Base-by-base conservation (phyloP, 1,284 basidiomycete species). In the Thecaphora frezii region DNA sequence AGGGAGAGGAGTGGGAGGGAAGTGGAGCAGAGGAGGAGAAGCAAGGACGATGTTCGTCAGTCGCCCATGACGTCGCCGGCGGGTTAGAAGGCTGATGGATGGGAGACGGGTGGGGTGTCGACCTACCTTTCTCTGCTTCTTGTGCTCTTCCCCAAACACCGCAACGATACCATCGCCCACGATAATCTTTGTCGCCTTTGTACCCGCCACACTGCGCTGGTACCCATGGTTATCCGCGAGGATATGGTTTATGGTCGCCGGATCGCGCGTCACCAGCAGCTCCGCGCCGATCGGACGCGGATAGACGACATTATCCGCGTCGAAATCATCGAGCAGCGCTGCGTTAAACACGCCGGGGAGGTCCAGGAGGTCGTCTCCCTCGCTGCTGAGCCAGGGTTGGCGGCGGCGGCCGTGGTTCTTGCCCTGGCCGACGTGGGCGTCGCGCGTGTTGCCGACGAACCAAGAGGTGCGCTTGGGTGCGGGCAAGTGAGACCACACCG, bases 101-200 rank as follows among this genome's bases (percentile, higher is more conserved):
- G 28, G 13, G 28, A 13, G 28, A 13, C 7, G 28, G 28, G 28
- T 5, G 28, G 28, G 28, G 28, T 5, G 13, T 28, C 13, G 28
- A 28, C 28, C 13, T 28, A 36, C 33, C 33, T 36, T 36, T 7
- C 33, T 7, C 33, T 36, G 33, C 19, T 46, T 46, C 9, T 59
- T 45, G 43, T 67, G 64, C 25, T 60, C 56, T 42, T 63, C 59
- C 28, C 59, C 64, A 25, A 54, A 67, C 3, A 48, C 40, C 2
- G 64, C 51, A 0, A 67, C 64, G 39, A 67, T 67, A 14, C 64
- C 64, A 13, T 63, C 48, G 1, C 64, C 64, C 22, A 66, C 62
- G 51, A 66, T 62, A 37, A 66, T 46, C 44, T 62, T 62, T 47
- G 64, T 66, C 8, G 64, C 64, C 23, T 66, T 62, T 39, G 64